Percentiles rank a stretch among this genome's conserved stretches.
phyloP scores from a whole-genome alignment of 805 yeast genomes.

The Scheffersomyces coipomensis region DNA sequence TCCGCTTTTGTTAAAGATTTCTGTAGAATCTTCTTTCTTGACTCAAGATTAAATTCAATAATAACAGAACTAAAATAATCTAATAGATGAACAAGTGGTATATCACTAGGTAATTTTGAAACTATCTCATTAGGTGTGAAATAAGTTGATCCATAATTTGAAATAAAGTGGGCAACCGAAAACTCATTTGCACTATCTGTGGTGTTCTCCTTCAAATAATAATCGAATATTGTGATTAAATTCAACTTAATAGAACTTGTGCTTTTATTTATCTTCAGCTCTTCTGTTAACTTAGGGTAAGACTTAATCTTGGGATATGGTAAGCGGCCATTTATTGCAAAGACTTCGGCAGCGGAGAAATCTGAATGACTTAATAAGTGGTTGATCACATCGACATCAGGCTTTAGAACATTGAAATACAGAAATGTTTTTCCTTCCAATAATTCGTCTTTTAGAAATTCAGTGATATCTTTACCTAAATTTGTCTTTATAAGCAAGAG shows the following conservation, averaged over 20 bases:
- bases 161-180: constrained; percentile 28
- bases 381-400: constrained; percentile 3
- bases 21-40: constrained; percentile 14
- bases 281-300: too few species aligned
- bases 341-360: constrained; percentile 32
- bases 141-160: constrained; percentile 16
- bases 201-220: constrained; percentile 11
- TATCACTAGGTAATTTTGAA: constrained; percentile 22
- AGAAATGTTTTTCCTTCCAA: background rate
- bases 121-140: constrained; percentile 25
- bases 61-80: constrained; percentile 22
- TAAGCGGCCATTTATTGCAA: constrained; percentile 18
- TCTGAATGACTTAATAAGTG: constrained; percentile 22
- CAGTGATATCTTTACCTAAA: background rate
- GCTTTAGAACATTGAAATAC: constrained; percentile 1
- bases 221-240: constrained; percentile 14
- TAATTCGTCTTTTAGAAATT: background rate
- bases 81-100: constrained; percentile 19
- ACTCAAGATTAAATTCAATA: constrained; percentile 16
- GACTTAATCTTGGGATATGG: constrained; percentile 14
- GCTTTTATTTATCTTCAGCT: too few species aligned
- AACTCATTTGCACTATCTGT: constrained; percentile 7
- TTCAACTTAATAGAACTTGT: constrained; percentile 1
- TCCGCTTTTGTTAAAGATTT: constrained; percentile 32
- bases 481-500: constrained; percentile 12